phyloP scores from a whole-genome alignment of 2,329 filamentous ascomycete species.

The Eurotiales sp. region DNA sequence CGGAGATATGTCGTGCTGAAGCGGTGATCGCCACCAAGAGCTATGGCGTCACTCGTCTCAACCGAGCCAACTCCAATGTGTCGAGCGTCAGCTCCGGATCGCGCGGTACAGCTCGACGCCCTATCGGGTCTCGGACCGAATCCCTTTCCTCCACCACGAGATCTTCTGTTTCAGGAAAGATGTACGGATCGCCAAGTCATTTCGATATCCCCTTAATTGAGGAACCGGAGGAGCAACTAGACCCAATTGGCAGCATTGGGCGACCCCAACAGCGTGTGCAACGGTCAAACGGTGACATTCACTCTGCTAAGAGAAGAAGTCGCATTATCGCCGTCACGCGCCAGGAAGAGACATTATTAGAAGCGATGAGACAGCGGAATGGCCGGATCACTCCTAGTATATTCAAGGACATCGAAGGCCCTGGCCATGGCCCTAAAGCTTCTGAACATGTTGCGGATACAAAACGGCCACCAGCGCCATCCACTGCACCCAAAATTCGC shows the following conservation, averaged over 20 bases:
- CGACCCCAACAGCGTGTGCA: neutral
- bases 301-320: constrained; percentile 34
- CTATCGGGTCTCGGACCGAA: constrained; percentile 19
- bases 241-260: neutral
- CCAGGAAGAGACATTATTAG: constrained; percentile 51
- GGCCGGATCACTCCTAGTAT: constrained; percentile 45
- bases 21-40: constrained; percentile 32
- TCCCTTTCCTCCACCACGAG: constrained; percentile 28
- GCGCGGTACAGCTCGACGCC: constrained; percentile 9
- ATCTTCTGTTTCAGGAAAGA: constrained; percentile 23
- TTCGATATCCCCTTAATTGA: constrained; percentile 32
- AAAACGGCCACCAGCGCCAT: constrained; percentile 27
- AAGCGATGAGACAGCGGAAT: constrained; percentile 48
- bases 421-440: constrained; percentile 13
- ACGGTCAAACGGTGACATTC: neutral
- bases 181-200: constrained; percentile 26
- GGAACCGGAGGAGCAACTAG: constrained; percentile 25
- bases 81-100: constrained; percentile 24
- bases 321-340: constrained; percentile 51
- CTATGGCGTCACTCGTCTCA: constrained; percentile 25
- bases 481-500: constrained; percentile 27
- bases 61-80: constrained; percentile 19
- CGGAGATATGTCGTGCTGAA: constrained; percentile 42
- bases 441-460: constrained; percentile 26
- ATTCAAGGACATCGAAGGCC: constrained; percentile 23